phyloP scores from a whole-genome alignment of 1,139 yeast genomes.

The Hemisphaericaspora xylanilytica region DNA sequence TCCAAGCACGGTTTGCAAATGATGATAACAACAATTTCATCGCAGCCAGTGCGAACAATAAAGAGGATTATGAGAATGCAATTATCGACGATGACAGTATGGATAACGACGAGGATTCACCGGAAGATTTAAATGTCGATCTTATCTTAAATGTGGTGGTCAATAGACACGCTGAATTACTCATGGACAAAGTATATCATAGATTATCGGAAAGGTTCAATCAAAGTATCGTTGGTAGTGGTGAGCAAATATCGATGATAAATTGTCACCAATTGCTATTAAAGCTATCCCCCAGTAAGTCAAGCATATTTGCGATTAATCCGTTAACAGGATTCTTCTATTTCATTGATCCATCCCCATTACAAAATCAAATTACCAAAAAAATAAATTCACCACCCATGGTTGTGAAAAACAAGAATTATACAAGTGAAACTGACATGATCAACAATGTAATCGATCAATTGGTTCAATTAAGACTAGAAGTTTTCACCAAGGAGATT shows the following conservation, averaged over 20 bases:
- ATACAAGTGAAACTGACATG: constrained; percentile 32
- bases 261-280: constrained; percentile 39
- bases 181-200: constrained; percentile 25
- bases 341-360: constrained; percentile 43
- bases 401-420: constrained; percentile 14
- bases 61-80: constrained; percentile 7
- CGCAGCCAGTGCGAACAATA: not conserved
- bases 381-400: constrained; percentile 33
- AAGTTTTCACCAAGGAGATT: constrained; percentile 52
- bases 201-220: constrained; percentile 13
- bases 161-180: constrained; percentile 38
- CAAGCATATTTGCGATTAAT: constrained; percentile 41
- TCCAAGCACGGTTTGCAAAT: constrained; percentile 3
- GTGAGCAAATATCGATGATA: constrained; percentile 18
- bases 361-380: constrained; percentile 33
- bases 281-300: constrained; percentile 34
- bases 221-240: constrained; percentile 3
- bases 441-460: constrained; percentile 34
- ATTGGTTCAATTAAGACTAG: constrained; percentile 49
- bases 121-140: constrained; percentile 37
- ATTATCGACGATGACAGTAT: constrained; percentile 7
- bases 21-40: not conserved
- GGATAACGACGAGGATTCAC: constrained; percentile 19
- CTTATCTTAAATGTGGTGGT: constrained; percentile 32
- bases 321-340: constrained; percentile 47